Conservation (phyloP, 2,329 filamentous ascomycete species). For the Sarocladium brachiariae region DNA sequence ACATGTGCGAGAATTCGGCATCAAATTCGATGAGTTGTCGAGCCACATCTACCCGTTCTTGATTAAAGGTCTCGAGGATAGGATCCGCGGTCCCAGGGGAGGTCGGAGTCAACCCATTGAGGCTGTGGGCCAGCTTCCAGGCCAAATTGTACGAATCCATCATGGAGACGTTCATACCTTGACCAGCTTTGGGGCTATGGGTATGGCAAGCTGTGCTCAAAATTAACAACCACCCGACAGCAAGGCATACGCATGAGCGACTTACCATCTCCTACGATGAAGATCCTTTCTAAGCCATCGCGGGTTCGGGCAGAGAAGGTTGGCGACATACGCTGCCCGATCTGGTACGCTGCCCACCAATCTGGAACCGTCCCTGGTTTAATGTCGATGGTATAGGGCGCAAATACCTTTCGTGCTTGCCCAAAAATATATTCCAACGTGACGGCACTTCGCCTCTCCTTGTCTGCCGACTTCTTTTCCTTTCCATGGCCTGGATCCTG, state of each 20-base stretch:
- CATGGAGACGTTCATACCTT: conserved; percentile 66
- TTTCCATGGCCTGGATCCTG: conserved; percentile 2
- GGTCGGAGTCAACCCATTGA: neutral
- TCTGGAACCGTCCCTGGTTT: conserved; percentile 10
- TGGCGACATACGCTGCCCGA: conserved; percentile 6
- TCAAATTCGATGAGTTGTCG: conserved; percentile 8
- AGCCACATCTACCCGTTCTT: conserved; percentile 6
- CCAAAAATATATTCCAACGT: conserved; percentile 48
- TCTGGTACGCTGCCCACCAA: conserved; percentile 14
- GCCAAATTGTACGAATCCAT: conserved; percentile 54
- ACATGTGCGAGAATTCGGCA: conserved; percentile 15
- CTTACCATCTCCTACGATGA: conserved; percentile 6
- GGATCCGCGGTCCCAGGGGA: neutral
- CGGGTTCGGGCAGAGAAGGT: neutral
- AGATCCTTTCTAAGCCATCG: conserved; percentile 4
- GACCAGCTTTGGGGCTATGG: conserved; percentile 52
- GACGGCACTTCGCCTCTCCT: conserved; percentile 11
- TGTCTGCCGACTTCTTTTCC: conserved; percentile 4
- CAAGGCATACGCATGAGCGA: neutral
- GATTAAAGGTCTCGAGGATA: conserved; percentile 4
- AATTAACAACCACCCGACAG: neutral
- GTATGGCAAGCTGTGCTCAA: conserved; percentile 40
- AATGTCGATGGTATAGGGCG: conserved; percentile 36
- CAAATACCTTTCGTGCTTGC: conserved; percentile 37
- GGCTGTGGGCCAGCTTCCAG: conserved; percentile 40